Conservation (phyloP, 768 basidiomycete species). For the Hericium alpestre region DNA sequence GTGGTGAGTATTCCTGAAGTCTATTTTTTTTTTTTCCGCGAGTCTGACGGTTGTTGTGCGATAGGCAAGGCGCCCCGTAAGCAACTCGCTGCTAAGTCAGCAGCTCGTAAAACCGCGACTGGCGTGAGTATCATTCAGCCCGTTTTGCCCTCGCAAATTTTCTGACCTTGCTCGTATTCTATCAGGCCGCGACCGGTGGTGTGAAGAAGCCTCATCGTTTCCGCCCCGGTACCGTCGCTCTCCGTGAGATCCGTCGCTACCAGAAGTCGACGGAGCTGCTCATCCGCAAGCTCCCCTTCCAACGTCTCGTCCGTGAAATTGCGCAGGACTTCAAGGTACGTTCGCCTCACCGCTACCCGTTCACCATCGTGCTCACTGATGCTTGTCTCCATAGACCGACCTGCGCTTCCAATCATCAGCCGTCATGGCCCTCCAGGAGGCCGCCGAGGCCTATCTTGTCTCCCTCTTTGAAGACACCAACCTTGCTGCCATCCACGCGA, state of each 20-base stretch:
- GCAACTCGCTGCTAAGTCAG: conserved; percentile 57
- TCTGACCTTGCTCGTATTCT: background rate
- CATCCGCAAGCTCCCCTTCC: conserved; percentile 49
- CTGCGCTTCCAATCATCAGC: conserved; percentile 59
- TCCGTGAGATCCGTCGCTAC: conserved; percentile 30
- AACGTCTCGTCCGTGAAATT: conserved; percentile 54
- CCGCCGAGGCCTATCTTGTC: conserved; percentile 37
- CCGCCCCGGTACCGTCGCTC: conserved; percentile 28
- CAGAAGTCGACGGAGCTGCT: conserved; percentile 31
- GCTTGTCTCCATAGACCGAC: conserved; percentile 27
- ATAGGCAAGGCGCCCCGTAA: conserved; percentile 58
- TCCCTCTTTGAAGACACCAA: conserved; percentile 37
- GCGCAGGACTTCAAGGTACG: conserved; percentile 55
- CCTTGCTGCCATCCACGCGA: conserved; percentile 43
- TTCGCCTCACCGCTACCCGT: background rate
- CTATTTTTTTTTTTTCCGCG: background rate
- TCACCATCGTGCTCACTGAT: background rate
- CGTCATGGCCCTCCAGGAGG: conserved; percentile 53
- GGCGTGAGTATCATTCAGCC: conserved; percentile 10
- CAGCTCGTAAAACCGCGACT: conserved; percentile 51
- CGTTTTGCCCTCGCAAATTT: background rate
- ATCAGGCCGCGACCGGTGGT: conserved; percentile 41
- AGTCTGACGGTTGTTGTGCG: background rate
- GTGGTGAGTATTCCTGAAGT: conserved; percentile 34
- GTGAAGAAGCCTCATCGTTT: conserved; percentile 48